Percentiles rank a stretch among this genome's conserved stretches.
Evolutionary conservation across 2,329 filamentous ascomycete species (phyloP).

Genomic region (Paracamarosporium sp.): DNA sequence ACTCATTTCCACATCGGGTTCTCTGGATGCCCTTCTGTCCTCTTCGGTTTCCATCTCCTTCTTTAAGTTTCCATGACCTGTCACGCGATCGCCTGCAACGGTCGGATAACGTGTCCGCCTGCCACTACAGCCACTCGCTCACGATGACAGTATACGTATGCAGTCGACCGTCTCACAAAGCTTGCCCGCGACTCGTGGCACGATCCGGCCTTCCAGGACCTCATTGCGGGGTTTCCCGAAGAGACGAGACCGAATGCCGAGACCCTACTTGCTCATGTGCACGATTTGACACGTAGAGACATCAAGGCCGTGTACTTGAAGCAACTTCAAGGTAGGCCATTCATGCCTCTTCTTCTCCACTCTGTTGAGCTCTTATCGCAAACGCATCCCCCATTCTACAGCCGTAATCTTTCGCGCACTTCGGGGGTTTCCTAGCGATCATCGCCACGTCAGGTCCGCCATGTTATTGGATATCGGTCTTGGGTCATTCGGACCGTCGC

Average conservation of each 20-base stretch:
- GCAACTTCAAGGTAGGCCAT: slow-evolving; percentile 65
- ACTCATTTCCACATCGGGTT: slow-evolving; percentile 32
- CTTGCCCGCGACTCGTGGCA: slow-evolving; percentile 73
- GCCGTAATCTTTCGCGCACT: slow-evolving; percentile 9
- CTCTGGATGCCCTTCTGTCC: slow-evolving; percentile 18
- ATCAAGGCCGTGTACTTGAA: slow-evolving; percentile 81
- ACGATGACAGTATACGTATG: slow-evolving; percentile 75
- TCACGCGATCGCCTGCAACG: slow-evolving; percentile 37
- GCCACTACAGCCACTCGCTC: slow-evolving; percentile 26
- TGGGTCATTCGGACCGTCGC: slow-evolving; percentile 28
- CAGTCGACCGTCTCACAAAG: slow-evolving; percentile 69
- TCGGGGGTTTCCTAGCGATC: slow-evolving; percentile 19
- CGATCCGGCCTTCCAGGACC: slow-evolving; percentile 67
- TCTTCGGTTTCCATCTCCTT: slow-evolving; percentile 24
- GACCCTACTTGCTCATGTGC: slow-evolving; percentile 70
- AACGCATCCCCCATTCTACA: slow-evolving; percentile 13
- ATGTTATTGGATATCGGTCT: slow-evolving; percentile 23
- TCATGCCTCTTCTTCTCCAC: slow-evolving; percentile 12
- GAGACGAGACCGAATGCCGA: slow-evolving; percentile 65
- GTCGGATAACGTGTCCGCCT: slow-evolving; percentile 20
- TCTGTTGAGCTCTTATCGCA: slow-evolving; percentile 17
- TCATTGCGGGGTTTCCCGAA: slow-evolving; percentile 74
- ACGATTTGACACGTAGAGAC: slow-evolving; percentile 73
- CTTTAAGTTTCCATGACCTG: slow-evolving; percentile 28
- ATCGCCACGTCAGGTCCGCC: slow-evolving; percentile 29